Percentiles rank a stretch among this genome's conserved stretches.
phyloP scores from a whole-genome alignment of 495 filamentous ascomycete genomes.

The Cudoniella acicularis region DNA sequence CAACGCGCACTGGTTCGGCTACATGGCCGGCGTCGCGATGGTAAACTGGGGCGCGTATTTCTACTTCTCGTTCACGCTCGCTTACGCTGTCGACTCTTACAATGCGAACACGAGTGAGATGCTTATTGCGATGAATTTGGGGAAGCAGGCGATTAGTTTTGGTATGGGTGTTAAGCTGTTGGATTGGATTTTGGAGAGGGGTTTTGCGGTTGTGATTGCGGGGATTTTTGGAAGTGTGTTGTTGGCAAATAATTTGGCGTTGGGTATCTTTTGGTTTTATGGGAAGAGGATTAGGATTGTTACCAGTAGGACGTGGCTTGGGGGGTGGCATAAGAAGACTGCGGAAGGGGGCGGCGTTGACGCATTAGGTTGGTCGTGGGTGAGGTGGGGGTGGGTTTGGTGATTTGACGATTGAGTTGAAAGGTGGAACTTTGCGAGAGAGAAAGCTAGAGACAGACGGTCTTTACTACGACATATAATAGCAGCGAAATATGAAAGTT shows the following conservation, averaged over 20 bases:
- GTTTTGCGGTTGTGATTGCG: constrained; percentile 55
- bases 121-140: constrained; percentile 65
- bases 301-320: constrained; percentile 50
- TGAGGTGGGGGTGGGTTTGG: neutral
- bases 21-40: constrained; percentile 52
- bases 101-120: constrained; percentile 57
- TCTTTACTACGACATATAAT: too few species aligned
- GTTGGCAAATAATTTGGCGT: constrained; percentile 51
- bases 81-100: constrained; percentile 57
- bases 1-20: constrained; percentile 52
- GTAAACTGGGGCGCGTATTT: constrained; percentile 51
- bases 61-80: constrained; percentile 58
- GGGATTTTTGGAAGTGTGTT: constrained; percentile 54
- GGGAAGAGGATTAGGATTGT: constrained; percentile 52
- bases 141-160: constrained; percentile 62
- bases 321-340: constrained; percentile 42
- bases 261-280: constrained; percentile 53
- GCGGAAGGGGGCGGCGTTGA: constrained; percentile 23
- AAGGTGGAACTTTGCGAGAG: too few species aligned
- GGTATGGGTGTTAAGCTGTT: constrained; percentile 57
- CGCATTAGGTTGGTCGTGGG: neutral
- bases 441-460: too few species aligned
- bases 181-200: constrained; percentile 52
- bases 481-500: too few species aligned
- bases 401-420: too few species aligned